Evolutionary conservation across 495 filamentous ascomycete species (phyloP).

Genomic region (Halenospora varia): DNA sequence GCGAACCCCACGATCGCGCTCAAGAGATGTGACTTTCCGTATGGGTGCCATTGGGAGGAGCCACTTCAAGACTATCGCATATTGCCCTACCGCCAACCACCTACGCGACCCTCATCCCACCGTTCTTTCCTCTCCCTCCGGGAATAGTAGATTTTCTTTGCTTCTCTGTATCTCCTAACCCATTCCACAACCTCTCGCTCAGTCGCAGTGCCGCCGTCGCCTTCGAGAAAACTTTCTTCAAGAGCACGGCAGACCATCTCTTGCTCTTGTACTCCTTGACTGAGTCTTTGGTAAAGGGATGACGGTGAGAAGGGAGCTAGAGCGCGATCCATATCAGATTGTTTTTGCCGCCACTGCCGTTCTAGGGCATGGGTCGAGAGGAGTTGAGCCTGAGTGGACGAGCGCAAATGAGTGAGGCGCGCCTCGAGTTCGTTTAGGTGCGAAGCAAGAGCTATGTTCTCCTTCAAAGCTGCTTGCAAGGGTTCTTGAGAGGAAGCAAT

Average conservation of each 20-base stretch:
- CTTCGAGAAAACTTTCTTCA: conserved; percentile 87
- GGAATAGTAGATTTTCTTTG: conserved; percentile 68
- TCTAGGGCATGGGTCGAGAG: conserved; percentile 81
- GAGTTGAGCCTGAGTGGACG: conserved; percentile 70
- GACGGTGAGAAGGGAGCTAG: conserved; percentile 81
- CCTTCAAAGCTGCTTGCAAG: conserved; percentile 57
- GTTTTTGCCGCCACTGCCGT: conserved; percentile 84
- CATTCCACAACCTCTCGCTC: conserved; percentile 83
- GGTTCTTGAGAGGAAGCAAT: conserved; percentile 47
- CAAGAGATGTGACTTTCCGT: too few relatives aligned
- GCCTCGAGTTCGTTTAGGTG: conserved; percentile 53
- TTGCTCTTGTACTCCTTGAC: conserved; percentile 73
- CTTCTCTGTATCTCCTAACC: conserved; percentile 72
- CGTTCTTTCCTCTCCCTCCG: conserved; percentile 78
- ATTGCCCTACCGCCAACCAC: conserved; percentile 87
- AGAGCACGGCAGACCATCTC: conserved; percentile 75
- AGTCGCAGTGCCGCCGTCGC: conserved; percentile 43
- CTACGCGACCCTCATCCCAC: conserved; percentile 93
- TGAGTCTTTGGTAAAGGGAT: conserved; percentile 73
- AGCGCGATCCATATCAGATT: conserved; percentile 80
- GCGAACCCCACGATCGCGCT: too few relatives aligned
- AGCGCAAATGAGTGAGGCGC: conserved; percentile 58
- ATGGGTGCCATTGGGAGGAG: too few relatives aligned
- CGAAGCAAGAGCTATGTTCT: conserved; percentile 64
- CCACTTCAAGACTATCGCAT: too few relatives aligned